Conservation (phyloP, 2,329 filamentous ascomycete species). For the Aureobasidium pullulans region DNA sequence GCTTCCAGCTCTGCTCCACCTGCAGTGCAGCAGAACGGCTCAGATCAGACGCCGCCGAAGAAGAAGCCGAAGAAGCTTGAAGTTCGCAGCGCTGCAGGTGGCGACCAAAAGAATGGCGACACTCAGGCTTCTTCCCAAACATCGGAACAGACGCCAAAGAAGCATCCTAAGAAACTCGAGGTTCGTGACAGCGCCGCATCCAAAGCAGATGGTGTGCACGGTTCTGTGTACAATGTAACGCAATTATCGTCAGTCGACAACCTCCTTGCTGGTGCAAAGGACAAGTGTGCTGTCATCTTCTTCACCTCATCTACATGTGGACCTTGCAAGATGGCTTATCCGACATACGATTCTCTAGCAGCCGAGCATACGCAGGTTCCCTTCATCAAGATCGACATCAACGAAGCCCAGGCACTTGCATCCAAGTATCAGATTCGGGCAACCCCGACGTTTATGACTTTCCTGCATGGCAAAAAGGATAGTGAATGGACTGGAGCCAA, state of each 20-base stretch:
- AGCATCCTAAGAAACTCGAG: slow-evolving; percentile 11
- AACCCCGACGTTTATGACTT: slow-evolving; percentile 86
- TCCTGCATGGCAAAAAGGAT: slow-evolving; percentile 65
- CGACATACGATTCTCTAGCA: slow-evolving; percentile 72
- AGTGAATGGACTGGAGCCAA: slow-evolving; percentile 78
- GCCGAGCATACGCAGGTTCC: slow-evolving; percentile 60
- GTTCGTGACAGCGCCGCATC: slow-evolving; percentile 6
- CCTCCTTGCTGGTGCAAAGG: slow-evolving; percentile 51
- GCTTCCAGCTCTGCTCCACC: background rate
- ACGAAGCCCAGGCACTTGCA: slow-evolving; percentile 52
- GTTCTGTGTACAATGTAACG: slow-evolving; percentile 55
- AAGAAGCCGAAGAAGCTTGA: slow-evolving; percentile 13
- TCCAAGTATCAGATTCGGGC: slow-evolving; percentile 61
- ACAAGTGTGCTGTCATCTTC: slow-evolving; percentile 73
- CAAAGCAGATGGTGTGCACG: slow-evolving; percentile 19
- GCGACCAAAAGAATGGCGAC: background rate
- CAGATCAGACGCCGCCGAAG: background rate
- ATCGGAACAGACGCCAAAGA: background rate
- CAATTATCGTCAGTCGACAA: slow-evolving; percentile 54
- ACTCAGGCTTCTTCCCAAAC: background rate
- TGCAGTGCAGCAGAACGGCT: background rate
- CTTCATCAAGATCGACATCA: slow-evolving; percentile 79
- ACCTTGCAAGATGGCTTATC: slow-evolving; percentile 78
- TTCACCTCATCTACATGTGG: slow-evolving; percentile 85
- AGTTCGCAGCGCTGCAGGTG: background rate